These are phyloP conservation scores for Rutidosis leptorrhynchoides DNA, from an alignment of 129 eudicot genomes.

Conservation along the genomic window DNA sequence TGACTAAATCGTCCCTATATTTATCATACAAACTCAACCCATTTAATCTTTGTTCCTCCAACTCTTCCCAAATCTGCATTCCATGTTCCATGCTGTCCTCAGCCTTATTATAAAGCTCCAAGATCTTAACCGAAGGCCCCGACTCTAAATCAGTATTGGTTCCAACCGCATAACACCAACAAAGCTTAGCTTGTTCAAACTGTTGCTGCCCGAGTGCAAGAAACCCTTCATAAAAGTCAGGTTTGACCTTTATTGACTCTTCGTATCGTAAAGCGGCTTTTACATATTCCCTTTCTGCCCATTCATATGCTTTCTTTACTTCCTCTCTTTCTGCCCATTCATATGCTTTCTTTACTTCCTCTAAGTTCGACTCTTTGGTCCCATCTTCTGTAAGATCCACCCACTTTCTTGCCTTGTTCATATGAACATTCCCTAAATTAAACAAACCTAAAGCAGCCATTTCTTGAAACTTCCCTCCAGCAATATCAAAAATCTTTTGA, in stretches of 20 bases:
- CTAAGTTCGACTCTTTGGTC: conserved; percentile 42
- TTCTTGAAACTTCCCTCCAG: conserved; percentile 85
- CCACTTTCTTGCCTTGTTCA: conserved; percentile 82
- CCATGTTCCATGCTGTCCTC: conserved; percentile 96
- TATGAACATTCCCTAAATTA: conserved; percentile 90
- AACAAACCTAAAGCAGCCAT: conserved; percentile 89
- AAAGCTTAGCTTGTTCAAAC: conserved; percentile 85
- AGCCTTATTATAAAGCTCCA: conserved; percentile 81
- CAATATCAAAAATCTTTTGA: conserved; percentile 69
- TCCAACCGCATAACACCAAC: conserved; percentile 55
- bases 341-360: conserved; percentile 54
- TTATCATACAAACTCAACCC: conserved; percentile 67
- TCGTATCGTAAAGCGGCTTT: conserved; percentile 30
- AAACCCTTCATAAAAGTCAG: conserved; percentile 37
- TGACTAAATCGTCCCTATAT: conserved; percentile 50
- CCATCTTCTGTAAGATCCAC: conserved; percentile 58
- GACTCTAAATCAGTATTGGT: conserved; percentile 46
- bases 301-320: conserved; percentile 61
- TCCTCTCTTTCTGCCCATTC: conserved; percentile 88
- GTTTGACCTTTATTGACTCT: conserved; percentile 35
- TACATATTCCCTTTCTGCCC: conserved; percentile 76
- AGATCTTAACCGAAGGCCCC: conserved; percentile 43
- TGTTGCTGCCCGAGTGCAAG: conserved; percentile 56
- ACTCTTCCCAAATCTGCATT: conserved; percentile 96
- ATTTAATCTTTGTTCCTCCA: conserved; percentile 80